phyloP scores from a whole-genome alignment of 2,329 filamentous ascomycete genomes.

The Raffaelea deltoideospora region DNA sequence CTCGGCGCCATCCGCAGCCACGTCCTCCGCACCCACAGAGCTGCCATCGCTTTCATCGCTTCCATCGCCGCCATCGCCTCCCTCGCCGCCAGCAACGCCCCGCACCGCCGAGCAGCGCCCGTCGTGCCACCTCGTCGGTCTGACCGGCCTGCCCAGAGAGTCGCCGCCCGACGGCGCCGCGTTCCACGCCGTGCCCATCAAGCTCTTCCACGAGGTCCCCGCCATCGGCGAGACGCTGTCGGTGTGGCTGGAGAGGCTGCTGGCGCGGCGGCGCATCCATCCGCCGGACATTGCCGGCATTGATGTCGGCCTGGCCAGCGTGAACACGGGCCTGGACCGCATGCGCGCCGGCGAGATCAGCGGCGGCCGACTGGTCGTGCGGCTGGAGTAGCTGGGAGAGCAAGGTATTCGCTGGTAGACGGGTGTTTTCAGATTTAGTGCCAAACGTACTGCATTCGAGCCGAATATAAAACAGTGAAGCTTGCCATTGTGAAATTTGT shows the following conservation, averaged over 20 bases:
- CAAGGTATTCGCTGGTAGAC: too few relatives aligned
- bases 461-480: too few relatives aligned
- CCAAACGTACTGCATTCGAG: too few relatives aligned
- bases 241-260: conserved; percentile 51
- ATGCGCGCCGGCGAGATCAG: conserved; percentile 51
- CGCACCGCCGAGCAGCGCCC: conserved; percentile 15
- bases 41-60: too few relatives aligned
- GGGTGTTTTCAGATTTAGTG: too few relatives aligned
- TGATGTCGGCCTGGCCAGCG: conserved; percentile 45
- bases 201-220: conserved; percentile 56
- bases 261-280: conserved; percentile 35
- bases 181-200: conserved; percentile 57
- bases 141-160: conserved; percentile 52
- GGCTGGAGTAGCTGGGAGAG: conserved; percentile 8
- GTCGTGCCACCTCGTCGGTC: conserved; percentile 45
- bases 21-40: too few relatives aligned
- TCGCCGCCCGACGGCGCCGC: conserved; percentile 25
- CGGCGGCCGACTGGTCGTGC: conserved; percentile 54
- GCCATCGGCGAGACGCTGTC: conserved; percentile 47
- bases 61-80: too few relatives aligned
- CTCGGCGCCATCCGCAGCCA: conserved; percentile 10
- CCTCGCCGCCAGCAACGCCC: conserved; percentile 24
- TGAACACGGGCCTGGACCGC: conserved; percentile 53
- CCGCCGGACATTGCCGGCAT: conserved; percentile 52
- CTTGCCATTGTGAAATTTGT: too few relatives aligned